Percentiles rank a stretch among this genome's conserved stretches.
These are phyloP conservation scores for Solanum peruvianum DNA, from an alignment of 257 asterid species.

Conservation along the genomic window DNA sequence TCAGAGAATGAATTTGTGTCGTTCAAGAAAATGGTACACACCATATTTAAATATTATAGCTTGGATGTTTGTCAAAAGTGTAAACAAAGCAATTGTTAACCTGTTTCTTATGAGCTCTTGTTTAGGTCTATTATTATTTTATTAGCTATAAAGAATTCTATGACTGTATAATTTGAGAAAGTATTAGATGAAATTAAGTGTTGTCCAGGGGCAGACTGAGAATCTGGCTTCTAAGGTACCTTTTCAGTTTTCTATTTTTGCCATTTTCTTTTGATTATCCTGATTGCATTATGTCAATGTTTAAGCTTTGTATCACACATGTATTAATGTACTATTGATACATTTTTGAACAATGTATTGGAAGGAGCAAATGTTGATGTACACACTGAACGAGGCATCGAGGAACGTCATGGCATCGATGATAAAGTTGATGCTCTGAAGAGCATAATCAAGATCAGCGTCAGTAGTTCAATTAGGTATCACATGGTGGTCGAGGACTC, in stretches of 20 bases:
- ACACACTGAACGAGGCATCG: background rate
- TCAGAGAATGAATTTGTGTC: background rate
- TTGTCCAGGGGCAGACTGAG: background rate
- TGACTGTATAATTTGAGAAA: background rate
- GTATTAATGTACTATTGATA: background rate
- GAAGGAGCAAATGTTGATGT: background rate
- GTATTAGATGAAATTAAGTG: background rate
- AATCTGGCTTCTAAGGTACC: background rate
- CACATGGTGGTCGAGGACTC: background rate
- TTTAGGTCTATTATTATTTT: background rate
- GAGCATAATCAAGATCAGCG: background rate
- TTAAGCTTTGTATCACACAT: background rate
- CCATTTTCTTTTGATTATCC: background rate
- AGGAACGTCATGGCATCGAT: background rate
- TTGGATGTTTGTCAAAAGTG: background rate
- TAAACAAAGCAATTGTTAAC: background rate
- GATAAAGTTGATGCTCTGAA: background rate
- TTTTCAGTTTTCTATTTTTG: background rate
- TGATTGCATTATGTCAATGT: background rate
- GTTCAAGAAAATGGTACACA: background rate
- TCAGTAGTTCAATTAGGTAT: background rate
- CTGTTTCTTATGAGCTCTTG: background rate
- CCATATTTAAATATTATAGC: background rate
- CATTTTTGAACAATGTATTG: background rate
- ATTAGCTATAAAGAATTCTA: background rate